phyloP scores from a whole-genome alignment of 225 moss, liverwort and hornwort genomes.

The Antitrichia curtipendula region DNA sequence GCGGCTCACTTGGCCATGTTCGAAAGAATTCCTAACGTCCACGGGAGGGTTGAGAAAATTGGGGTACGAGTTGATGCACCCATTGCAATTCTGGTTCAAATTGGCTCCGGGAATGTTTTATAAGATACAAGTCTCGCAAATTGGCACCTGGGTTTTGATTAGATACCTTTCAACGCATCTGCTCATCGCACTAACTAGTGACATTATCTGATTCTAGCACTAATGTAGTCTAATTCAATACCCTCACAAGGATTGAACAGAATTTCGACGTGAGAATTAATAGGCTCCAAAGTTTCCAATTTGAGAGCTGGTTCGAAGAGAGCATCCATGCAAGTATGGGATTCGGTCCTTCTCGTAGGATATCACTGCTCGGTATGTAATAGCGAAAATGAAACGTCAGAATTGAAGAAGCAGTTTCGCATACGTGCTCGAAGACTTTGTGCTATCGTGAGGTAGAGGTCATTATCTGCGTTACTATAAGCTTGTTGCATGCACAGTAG shows the following conservation, averaged over 20 bases:
- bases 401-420: not conserved
- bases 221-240: not conserved
- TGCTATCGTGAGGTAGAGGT: not conserved
- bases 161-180: not conserved
- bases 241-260: not conserved
- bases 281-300: not conserved
- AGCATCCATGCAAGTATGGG: not conserved
- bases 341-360: not conserved
- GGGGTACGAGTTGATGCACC: slow-evolving; percentile 12
- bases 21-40: slow-evolving; percentile 6
- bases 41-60: slow-evolving; percentile 17
- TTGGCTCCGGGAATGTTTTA: not conserved
- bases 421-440: not conserved
- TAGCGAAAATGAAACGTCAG: not conserved
- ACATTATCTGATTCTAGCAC: not conserved
- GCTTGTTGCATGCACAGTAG: not conserved
- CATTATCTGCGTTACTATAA: not conserved
- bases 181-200: not conserved
- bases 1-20: slow-evolving; percentile 9
- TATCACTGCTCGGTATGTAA: not conserved
- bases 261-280: not conserved
- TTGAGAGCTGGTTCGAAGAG: not conserved
- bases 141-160: not conserved
- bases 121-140: not conserved
- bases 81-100: not conserved